Percentiles rank a stretch among this genome's conserved stretches.
phyloP scores from a whole-genome alignment of 2,329 filamentous ascomycete genomes.

The Nakataea oryzae region DNA sequence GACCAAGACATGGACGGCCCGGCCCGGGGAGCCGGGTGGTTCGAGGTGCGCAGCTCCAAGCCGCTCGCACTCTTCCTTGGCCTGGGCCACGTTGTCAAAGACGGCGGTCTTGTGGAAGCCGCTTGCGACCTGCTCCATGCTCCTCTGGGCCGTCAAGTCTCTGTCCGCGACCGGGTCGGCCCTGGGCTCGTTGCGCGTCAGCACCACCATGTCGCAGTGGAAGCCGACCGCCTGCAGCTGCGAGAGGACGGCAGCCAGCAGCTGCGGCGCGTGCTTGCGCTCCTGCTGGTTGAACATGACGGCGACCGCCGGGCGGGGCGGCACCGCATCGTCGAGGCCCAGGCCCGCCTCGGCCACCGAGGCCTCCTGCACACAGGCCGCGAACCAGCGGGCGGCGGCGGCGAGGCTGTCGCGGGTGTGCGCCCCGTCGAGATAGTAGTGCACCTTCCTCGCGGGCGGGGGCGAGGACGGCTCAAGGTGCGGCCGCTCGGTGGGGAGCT shows the following conservation, averaged over 20 bases:
- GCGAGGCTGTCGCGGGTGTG: conserved; percentile 87
- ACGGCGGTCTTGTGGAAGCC: background rate
- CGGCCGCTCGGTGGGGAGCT: background rate
- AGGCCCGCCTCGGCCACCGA: conserved; percentile 9
- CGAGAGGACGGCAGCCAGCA: conserved; percentile 36
- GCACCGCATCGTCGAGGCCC: too few relatives aligned
- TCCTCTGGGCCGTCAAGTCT: background rate
- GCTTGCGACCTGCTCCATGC: background rate
- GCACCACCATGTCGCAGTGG: conserved; percentile 11
- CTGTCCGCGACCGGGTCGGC: background rate
- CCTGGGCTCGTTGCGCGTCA: conserved; percentile 7
- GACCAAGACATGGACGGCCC: conserved; percentile 21
- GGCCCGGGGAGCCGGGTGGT: background rate
- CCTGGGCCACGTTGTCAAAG: background rate
- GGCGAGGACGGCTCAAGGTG: background rate
- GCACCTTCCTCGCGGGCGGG: background rate
- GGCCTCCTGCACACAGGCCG: conserved; percentile 28
- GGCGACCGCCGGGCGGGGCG: conserved; percentile 14
- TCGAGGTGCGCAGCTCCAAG: background rate
- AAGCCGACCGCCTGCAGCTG: conserved; percentile 16
- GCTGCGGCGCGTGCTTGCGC: conserved; percentile 43
- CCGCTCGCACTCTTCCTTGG: background rate
- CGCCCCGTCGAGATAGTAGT: conserved; percentile 69
- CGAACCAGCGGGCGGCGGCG: conserved; percentile 75
- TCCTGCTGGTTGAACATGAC: conserved; percentile 87